These are phyloP conservation scores for Colletotrichum lini DNA, from an alignment of 2,329 filamentous ascomycete genomes.

Conservation along the genomic window DNA sequence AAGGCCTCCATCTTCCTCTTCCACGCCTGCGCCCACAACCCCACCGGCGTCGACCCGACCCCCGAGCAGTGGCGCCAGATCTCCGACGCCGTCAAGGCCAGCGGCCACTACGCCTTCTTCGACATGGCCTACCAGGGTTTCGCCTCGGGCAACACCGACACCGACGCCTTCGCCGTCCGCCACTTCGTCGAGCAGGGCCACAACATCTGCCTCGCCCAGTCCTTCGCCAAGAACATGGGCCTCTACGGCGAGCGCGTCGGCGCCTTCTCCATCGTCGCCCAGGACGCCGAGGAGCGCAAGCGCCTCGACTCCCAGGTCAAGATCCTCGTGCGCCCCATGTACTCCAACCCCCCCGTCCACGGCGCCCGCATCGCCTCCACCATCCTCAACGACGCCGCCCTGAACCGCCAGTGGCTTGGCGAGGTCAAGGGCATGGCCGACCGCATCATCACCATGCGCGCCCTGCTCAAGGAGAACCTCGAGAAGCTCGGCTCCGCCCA, in stretches of 20 bases:
- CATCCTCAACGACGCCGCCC: slow-evolving; percentile 87
- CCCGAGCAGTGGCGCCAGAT: slow-evolving; percentile 94
- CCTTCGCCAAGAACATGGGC: slow-evolving; percentile 99
- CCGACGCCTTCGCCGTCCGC: slow-evolving; percentile 93
- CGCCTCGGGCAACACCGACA: slow-evolving; percentile 90
- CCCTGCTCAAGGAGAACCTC: slow-evolving; percentile 93
- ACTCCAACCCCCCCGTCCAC: slow-evolving; percentile 98
- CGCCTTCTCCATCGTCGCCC: slow-evolving; percentile 93
- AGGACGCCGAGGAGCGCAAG: slow-evolving; percentile 91
- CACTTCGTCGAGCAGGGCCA: slow-evolving; percentile 95
- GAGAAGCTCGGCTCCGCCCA: slow-evolving; percentile 96
- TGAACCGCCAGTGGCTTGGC: slow-evolving; percentile 94
- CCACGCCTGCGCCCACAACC: slow-evolving; percentile 98
- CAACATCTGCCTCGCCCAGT: slow-evolving; percentile 89
- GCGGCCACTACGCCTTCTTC: slow-evolving; percentile 95
- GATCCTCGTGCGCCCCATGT: slow-evolving; percentile 95
- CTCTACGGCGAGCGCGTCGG: slow-evolving; percentile 98
- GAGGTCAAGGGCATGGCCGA: slow-evolving; percentile 99
- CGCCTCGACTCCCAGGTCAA: slow-evolving; percentile 98
- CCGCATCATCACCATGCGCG: slow-evolving; percentile 98
- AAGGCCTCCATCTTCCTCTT: slow-evolving; percentile 91
- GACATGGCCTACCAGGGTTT: slow-evolving; percentile 99
- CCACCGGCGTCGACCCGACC: slow-evolving; percentile 95
- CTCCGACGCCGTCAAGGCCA: slow-evolving; percentile 86
- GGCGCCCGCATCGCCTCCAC: slow-evolving; percentile 93